Evolutionary conservation across 139 green algal species (phyloP).

Genomic region (Gonium pectorale): DNA sequence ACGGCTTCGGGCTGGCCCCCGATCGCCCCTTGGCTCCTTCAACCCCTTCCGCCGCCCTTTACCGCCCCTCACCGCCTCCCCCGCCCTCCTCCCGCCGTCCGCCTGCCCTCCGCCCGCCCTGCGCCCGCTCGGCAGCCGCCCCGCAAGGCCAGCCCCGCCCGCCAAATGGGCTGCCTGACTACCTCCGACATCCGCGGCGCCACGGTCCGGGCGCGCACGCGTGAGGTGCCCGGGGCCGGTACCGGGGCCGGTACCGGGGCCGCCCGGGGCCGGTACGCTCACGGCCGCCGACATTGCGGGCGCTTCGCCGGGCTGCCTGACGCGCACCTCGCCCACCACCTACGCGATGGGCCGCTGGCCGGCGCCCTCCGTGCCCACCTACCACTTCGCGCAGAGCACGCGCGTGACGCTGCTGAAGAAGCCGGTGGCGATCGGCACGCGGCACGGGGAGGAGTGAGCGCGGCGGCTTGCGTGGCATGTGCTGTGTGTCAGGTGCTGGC

Average conservation of each 20-base stretch:
- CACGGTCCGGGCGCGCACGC: constrained; percentile 4
- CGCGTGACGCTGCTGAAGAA: constrained; percentile 33
- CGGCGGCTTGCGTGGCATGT: no score
- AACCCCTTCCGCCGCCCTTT: neutral
- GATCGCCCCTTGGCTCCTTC: no score
- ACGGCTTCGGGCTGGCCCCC: no score
- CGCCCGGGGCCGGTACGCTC: constrained; percentile 32
- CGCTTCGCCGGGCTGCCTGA: constrained; percentile 1
- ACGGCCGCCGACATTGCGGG: constrained; percentile 14
- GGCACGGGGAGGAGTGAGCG: no score
- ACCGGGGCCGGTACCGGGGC: no score
- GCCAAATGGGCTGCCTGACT: neutral
- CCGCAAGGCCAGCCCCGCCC: constrained; percentile 18
- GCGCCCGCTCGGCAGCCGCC: constrained; percentile 1
- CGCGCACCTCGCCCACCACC: constrained; percentile 30
- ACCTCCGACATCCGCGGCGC: constrained; percentile 32
- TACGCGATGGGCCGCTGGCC: constrained; percentile 36
- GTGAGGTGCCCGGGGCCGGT: constrained; percentile 23
- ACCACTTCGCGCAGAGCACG: constrained; percentile 7
- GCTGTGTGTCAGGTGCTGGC: no score
- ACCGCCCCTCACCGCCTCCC: neutral
- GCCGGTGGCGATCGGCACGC: neutral
- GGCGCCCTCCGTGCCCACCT: constrained; percentile 13
- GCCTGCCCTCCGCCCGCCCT: no score
- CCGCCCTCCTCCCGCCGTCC: neutral